Evolutionary conservation across 176 grass and related monocot species (phyloP), one percentile per base, ranked within the genome.

Genomic region (Echinochloa phyllopogon): DNA sequence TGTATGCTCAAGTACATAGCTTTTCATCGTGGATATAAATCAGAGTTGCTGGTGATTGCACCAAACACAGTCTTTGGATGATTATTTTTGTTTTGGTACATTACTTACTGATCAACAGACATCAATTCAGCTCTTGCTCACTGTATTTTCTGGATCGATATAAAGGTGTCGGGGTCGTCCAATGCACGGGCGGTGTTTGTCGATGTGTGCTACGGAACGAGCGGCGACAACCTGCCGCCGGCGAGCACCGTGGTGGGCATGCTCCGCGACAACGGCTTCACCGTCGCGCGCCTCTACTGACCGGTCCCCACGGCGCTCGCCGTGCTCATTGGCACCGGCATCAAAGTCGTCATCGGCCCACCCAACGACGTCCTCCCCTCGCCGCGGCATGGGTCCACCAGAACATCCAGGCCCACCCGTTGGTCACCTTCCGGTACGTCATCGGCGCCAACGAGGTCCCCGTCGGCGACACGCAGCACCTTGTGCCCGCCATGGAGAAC

Each of bases 401-500:
- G 65, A 87, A 97, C 80, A 74, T 94, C 12, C 20, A 67, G 63
- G 10, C 90, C 45, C 79, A 83, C 79, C 48, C 83, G 24, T 62
- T 12, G 40, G 87, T 92, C 18, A 38, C 86, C 39, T 85, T 97
- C 73, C 55, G 60, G 4, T 97, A 91, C 88, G 74, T 97, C 52
- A 86, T 88, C 1, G 94, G 92, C 33, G 94, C 92, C 0, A 97
- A 97, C 65, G 92, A 92, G 83, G 64, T 97, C 7, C 72, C 51
- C 23, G 78, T 53, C 11, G 64, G 24, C 11, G 48, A 45, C 10
- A 43, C 56, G 6, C 74, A 45, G 71, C 56, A 27, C 37, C 79
- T 97, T 14, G 92, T 97, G 42, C 92, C 92, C 16, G 92, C 92
- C 49, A 94, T 97, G 89, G 57, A 63, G 65, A 97, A 92, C 84